Evolutionary conservation across 2,329 filamentous ascomycete genomes (phyloP), one percentile per base, ranked within the genome.

Genomic region (Alternaria burnsii): DNA sequence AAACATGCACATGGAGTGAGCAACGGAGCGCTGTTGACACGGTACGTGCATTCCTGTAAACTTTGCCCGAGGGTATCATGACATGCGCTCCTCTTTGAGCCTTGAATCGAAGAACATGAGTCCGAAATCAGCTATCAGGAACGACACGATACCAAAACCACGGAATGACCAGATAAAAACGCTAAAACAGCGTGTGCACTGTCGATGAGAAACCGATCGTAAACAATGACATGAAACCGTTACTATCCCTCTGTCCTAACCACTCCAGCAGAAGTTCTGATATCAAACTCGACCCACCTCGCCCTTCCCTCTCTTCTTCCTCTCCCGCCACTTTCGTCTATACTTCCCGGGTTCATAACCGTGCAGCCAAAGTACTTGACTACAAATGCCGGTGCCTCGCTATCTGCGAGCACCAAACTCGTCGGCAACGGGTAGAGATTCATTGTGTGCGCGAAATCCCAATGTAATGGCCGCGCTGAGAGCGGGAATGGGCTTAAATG

Each of bases 341-440:
- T 79, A 50, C 86, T 85, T 6, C 93, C 93, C 0, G 95, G 94
- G 76, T 99, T 99, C 86, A 99, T 89, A 34, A 97, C 94, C 80
- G 95, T 92, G 74, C 95, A 98, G 0, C 94, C 94, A 78, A 97
- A 94, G 74, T 98, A 98, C 14, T 92, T 97, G 66, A 97, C 83
- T 55, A 90, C 91, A 73, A 97, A 99, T 0, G 93, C 86, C 14
- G 91, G 89, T 10, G 90, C 89, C 42, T 94, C 92, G 0, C 90
- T 84, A 79, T 99, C 95, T 2, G 93, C 89, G 4, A 99, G 80
- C 16, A 96, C 87, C 72, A 98, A 82, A 1, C 91, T 88, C 20
- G 92, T 94, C 2, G 95, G 95, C 28, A 98, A 80, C 9, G 94
- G 95, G 76, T 97, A 98, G 22, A 99, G 81, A 55, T 92, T 90